Evolutionary conservation across 208 protist genomes (phyloP).

Genomic region (Phytomonas sp.): DNA sequence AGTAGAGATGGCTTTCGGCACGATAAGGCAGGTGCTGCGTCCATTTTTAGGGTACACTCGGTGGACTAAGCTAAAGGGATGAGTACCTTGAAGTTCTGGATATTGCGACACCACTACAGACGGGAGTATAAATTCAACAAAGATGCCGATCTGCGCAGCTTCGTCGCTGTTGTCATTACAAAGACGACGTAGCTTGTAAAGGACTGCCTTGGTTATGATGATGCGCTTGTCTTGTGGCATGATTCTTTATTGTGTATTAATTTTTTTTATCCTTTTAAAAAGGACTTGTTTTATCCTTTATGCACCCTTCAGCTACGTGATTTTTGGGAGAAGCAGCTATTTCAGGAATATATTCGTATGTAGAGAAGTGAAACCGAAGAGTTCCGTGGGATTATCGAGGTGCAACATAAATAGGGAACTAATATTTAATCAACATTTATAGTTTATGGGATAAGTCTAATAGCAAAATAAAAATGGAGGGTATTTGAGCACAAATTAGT

Average conservation of each 20-base stretch:
- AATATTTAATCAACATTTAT: neutral
- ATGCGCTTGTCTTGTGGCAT: conserved; percentile 88
- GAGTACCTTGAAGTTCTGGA: conserved; percentile 35
- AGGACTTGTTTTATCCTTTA: neutral
- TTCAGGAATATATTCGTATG: neutral
- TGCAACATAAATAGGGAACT: neutral
- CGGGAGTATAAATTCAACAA: conserved; percentile 61
- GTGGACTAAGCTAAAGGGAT: conserved; percentile 47
- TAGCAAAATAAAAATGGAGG: neutral
- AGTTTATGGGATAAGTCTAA: neutral
- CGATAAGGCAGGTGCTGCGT: conserved; percentile 67
- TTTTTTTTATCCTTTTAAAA: neutral
- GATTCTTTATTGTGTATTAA: neutral
- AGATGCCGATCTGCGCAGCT: conserved; percentile 49
- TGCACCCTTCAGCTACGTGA: neutral
- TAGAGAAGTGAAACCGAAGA: neutral
- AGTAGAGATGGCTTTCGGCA: conserved; percentile 58
- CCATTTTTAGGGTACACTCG: conserved; percentile 49
- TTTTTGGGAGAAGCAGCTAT: neutral
- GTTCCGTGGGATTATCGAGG: neutral
- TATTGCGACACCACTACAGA: conserved; percentile 52
- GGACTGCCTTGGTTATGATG: conserved; percentile 78
- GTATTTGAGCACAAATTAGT: neutral
- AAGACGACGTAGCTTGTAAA: conserved; percentile 70
- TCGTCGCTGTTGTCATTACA: conserved; percentile 20